Percentiles rank a stretch among this genome's conserved stretches.
These are phyloP conservation scores for Suhomyces emberorum DNA, from an alignment of 805 yeast species.

Conservation along the genomic window DNA sequence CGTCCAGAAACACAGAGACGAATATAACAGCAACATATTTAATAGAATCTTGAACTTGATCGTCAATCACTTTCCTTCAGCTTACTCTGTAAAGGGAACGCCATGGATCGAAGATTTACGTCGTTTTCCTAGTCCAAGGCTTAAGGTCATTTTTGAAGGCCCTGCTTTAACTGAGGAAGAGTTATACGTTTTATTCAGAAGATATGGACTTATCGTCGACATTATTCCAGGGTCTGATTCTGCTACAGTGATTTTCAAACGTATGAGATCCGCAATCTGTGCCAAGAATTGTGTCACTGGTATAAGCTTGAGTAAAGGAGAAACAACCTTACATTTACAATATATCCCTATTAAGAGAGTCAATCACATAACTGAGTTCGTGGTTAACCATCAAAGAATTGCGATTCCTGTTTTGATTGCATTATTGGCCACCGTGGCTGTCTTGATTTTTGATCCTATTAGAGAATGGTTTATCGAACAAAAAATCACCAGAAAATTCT, in stretches of 20 bases:
- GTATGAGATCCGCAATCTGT: conserved; percentile 66
- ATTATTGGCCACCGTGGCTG: conserved; percentile 74
- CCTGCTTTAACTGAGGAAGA: conserved; percentile 75
- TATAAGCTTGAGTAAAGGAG: conserved; percentile 51
- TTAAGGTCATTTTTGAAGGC: conserved; percentile 75
- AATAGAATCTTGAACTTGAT: conserved; percentile 9
- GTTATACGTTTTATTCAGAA: conserved; percentile 72
- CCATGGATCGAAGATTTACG: conserved; percentile 97
- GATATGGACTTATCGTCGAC: conserved; percentile 82
- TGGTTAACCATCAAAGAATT: conserved; percentile 75
- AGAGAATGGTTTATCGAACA: conserved; percentile 74
- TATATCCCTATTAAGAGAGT: conserved; percentile 58
- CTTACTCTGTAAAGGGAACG: conserved; percentile 76
- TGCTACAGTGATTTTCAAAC: conserved; percentile 48
- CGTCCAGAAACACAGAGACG: conserved; percentile 23
- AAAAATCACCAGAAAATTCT: conserved; percentile 61
- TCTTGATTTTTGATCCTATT: conserved; percentile 87
- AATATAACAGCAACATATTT: conserved; percentile 8
- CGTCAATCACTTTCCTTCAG: conserved; percentile 41
- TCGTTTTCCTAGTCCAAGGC: conserved; percentile 61
- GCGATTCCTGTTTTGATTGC: conserved; percentile 80
- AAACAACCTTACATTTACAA: conserved; percentile 64
- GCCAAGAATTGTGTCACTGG: conserved; percentile 94
- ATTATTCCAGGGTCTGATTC: conserved; percentile 54
- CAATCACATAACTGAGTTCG: conserved; percentile 52